Base-by-base conservation (phyloP, 1,139 yeast genomes). In the Zygosaccharomyces sapae region DNA sequence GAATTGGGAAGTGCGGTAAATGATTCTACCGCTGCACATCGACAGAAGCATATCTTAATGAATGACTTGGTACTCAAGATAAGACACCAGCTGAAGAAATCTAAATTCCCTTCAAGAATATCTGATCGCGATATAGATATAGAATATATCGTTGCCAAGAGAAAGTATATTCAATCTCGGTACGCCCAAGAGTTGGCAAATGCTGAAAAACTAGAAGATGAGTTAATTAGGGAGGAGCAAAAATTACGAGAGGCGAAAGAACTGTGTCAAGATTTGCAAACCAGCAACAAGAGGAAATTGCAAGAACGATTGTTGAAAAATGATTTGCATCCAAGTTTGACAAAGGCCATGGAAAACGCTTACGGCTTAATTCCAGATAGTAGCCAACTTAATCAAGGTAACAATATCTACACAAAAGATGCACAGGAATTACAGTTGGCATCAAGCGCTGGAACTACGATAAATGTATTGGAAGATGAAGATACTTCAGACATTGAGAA, bases 61-160 rank as follows among this genome's bases (percentile, higher is more conserved):
- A 46, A 48, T 25, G 59, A 59, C 24, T 55, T 62, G 9, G 39
- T 60, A 3, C 38, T 46, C 8, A 61, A 61, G 35, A 56, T 63
- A 6, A 53, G 53, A 38, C 50, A 45, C 24, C 53, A 55, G 33
- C 42, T 64, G 10, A 48, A 47, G 10, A 50, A 49, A 33, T 48
- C 65, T 3, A 50, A 52, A 16, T 54, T 64, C 18, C 68, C 68
- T 2, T 47, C 59, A 2, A 51, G 56, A 34, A 44, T 58, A n/a
- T 50, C 57, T 13, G 62, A 53, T 18, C 49, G 54, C 3, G 66
- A 61, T 37, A 35, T 62, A 34, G 61, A 63, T 47, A 53, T 59
- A 5, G 67, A 64, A 40, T 60, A 61, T 39, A 55, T 63, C 18
- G 60, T 58, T 43, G 56, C 63, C 16, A 63, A 63, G 44, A 53